Evolutionary conservation across 768 basidiomycete genomes (phyloP), one percentile per base, ranked within the genome.

Genomic region (Lactifluus rugatus): DNA sequence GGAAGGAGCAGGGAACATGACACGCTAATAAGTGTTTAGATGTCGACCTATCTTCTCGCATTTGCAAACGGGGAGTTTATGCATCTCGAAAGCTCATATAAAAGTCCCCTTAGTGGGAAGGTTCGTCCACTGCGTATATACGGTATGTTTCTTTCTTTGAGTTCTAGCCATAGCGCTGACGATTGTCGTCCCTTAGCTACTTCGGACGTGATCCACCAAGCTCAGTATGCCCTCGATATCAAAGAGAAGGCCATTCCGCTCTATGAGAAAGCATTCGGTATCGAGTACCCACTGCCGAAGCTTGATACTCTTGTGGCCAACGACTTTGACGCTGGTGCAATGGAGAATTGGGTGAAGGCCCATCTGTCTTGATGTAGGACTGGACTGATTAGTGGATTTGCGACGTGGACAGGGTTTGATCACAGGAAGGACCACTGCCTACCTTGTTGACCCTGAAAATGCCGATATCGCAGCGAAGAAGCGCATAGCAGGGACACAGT

Each of bases 221-320:
- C 87, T 6, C 79, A 86, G 63, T 92, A 92, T 66, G 87, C 89
- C 14, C 82, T 98, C 42, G 91, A 94, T 64, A 84, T 95, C 64
- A 95, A 89, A 71, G 80, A 78, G 6, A 77, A 76, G 31, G 87
- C 89, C 10, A 73, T 96, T 14, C 93, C 93, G 16, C 69, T 93
- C n/a, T 97, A 94, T 70, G 94, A 98, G 72, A 76, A 86, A 68
- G 79, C 95, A 55, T 97, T 97, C 68, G 85, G 94, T 63, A 84
- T 97, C 62, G 87, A 87, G 57, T 98, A 86, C 70, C 92, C 94
- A 23, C 78, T 98, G 26, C 91, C 93, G 5, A 97, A 98, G 75
- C 79, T 98, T 45, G 95, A 97, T 67, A 94, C 93, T 2, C 77
- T 98, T 14, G 89, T 92, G 56, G 93, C 84, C 4, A 81, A 80